Percentiles rank a stretch among this genome's conserved stretches.
phyloP scores from a whole-genome alignment of 2,329 filamentous ascomycete species.

The Thyridium curvatum region DNA sequence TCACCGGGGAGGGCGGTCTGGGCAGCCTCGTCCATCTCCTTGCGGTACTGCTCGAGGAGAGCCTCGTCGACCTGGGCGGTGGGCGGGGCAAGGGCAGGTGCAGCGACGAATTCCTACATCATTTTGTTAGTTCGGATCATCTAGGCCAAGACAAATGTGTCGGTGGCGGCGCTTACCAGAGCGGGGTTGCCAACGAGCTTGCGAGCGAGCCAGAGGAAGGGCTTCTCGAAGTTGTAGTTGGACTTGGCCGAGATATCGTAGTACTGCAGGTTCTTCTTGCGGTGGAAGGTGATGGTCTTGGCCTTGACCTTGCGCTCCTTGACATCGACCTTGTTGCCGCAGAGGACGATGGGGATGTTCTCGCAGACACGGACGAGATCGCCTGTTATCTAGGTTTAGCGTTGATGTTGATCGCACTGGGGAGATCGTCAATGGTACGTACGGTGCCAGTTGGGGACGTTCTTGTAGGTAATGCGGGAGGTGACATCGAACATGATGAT shows the following conservation, averaged over 20 bases:
- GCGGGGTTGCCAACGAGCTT: constrained; percentile 94
- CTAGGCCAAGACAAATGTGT: constrained; percentile 11
- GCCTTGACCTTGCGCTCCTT: constrained; percentile 99
- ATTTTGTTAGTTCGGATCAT: constrained; percentile 16
- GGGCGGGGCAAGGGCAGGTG: constrained; percentile 87
- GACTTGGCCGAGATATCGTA: constrained; percentile 99
- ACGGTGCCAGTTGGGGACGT: constrained; percentile 99
- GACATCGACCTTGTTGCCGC: constrained; percentile 99
- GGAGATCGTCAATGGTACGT: constrained; percentile 36
- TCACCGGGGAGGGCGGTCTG: constrained; percentile 87
- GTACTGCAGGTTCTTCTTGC: constrained; percentile 99
- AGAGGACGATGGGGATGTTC: constrained; percentile 97
- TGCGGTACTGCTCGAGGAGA: constrained; percentile 73
- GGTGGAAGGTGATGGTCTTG: constrained; percentile 99
- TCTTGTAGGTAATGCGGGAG: constrained; percentile 99
- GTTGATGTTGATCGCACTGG: neutral
- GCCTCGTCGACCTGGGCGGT: constrained; percentile 83
- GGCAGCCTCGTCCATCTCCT: constrained; percentile 85
- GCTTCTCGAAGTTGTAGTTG: constrained; percentile 99
- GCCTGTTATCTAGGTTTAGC: constrained; percentile 45
- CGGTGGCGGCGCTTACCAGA: constrained; percentile 61
- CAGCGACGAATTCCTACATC: constrained; percentile 86
- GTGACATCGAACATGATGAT: constrained; percentile 99
- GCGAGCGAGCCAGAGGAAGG: constrained; percentile 97
- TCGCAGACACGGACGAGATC: constrained; percentile 98